Evolutionary conservation across 2,329 filamentous ascomycete species (phyloP).

Genomic region (Trichoderma pleuroti): DNA sequence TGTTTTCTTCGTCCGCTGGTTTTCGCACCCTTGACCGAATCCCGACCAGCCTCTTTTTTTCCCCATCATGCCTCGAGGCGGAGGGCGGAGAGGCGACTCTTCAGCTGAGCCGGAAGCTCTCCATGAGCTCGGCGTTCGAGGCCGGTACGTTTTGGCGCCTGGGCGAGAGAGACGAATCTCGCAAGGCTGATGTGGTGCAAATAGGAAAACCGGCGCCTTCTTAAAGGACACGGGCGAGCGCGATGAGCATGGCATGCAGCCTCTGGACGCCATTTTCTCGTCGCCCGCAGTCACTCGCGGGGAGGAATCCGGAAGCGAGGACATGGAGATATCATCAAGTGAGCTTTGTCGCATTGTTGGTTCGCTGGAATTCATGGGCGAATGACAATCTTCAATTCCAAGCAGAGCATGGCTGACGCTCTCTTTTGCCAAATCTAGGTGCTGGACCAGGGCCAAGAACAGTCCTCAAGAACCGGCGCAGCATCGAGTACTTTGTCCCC

Average conservation of each 20-base stretch:
- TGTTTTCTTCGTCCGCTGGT: background rate
- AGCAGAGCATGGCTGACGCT: background rate
- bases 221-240: conserved; percentile 73
- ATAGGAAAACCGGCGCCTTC: conserved; percentile 84
- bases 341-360: conserved; percentile 23
- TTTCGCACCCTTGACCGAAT: background rate
- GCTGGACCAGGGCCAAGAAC: conserved; percentile 53
- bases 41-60: background rate
- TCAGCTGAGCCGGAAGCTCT: conserved; percentile 32
- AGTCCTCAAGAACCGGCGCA: conserved; percentile 50
- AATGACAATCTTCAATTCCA: background rate
- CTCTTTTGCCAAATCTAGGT: conserved; percentile 33
- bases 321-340: conserved; percentile 54
- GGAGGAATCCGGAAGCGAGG: conserved; percentile 40
- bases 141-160: conserved; percentile 34
- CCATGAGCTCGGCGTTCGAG: conserved; percentile 35
- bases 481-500: conserved; percentile 46
- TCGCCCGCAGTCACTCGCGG: conserved; percentile 60
- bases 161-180: background rate
- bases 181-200: conserved; percentile 13
- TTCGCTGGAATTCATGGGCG: background rate
- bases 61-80: conserved; percentile 33
- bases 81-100: conserved; percentile 21
- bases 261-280: conserved; percentile 82
- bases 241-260: conserved; percentile 90